A percentile compares a stretch with the other conserved stretches of the same genome.
Conservation (phyloP, 805 yeast genomes). For the Candida nemodendra region DNA sequence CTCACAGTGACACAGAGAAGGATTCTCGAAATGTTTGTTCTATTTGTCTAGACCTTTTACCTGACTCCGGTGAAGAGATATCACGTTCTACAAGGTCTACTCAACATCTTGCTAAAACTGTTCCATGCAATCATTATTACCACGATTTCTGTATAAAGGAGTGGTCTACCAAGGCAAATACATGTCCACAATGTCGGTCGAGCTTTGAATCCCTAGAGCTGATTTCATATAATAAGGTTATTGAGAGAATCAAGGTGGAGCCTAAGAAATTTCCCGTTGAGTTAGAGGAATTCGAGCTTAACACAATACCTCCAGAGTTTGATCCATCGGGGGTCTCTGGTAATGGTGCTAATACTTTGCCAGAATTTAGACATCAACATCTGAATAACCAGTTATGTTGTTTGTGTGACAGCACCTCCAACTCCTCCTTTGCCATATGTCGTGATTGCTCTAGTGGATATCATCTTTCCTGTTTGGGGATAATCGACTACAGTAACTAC, state of each 20-base stretch:
- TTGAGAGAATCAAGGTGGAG: conserved; percentile 21
- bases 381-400: conserved; percentile 29
- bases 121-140: conserved; percentile 35
- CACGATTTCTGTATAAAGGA: conserved; percentile 36
- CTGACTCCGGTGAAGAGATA: conserved; percentile 12
- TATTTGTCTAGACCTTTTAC: conserved; percentile 32
- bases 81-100: conserved; percentile 24
- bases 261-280: conserved; percentile 25
- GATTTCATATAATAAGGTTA: conserved; percentile 12
- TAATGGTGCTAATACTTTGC: conserved; percentile 2
- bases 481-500: conserved; percentile 23
- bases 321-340: conserved; percentile 1
- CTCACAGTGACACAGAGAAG: not conserved
- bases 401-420: conserved; percentile 29
- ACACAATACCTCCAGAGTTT: conserved; percentile 10
- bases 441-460: conserved; percentile 32
- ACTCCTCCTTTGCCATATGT: conserved; percentile 30
- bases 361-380: conserved; percentile 22
- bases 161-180: conserved; percentile 36
- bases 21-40: conserved; percentile 26
- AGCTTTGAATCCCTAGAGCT: conserved; percentile 24
- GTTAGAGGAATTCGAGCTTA: conserved; percentile 20
- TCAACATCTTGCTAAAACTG: conserved; percentile 26
- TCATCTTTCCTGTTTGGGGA: conserved; percentile 33
- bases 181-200: conserved; percentile 36